phyloP scores from a whole-genome alignment of 495 filamentous ascomycete genomes.

The Zalerion maritima region DNA sequence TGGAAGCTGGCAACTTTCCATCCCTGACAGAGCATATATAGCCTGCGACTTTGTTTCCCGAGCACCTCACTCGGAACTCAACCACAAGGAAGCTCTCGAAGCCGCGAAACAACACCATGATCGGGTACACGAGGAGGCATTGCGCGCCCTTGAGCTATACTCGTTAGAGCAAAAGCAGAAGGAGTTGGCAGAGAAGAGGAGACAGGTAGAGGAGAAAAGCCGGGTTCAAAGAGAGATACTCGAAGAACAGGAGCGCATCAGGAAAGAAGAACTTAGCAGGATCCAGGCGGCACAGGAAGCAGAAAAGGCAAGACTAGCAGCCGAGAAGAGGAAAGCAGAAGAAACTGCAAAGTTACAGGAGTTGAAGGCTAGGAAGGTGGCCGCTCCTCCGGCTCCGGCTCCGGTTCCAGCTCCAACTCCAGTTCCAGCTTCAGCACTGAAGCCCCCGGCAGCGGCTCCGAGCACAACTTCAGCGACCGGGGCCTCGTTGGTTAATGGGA shows the following conservation, averaged over 20 bases:
- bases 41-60: conserved; percentile 23
- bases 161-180: conserved; percentile 29
- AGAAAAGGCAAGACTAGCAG: too few species aligned
- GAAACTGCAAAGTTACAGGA: conserved; percentile 27
- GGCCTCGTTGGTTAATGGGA: too few species aligned
- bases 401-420: conserved; percentile 17
- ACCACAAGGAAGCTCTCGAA: conserved; percentile 47
- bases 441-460: not conserved
- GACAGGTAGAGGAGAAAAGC: conserved; percentile 29
- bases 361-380: conserved; percentile 25
- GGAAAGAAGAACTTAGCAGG: conserved; percentile 26
- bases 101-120: conserved; percentile 48
- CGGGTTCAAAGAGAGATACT: conserved; percentile 22
- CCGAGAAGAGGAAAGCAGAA: conserved; percentile 26
- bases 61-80: conserved; percentile 27
- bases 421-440: not conserved
- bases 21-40: conserved; percentile 18
- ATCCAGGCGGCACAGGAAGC: too few species aligned
- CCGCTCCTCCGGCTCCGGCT: conserved; percentile 20
- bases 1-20: conserved; percentile 20
- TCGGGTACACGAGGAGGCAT: conserved; percentile 46
- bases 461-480: too few species aligned
- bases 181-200: conserved; percentile 31
- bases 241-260: conserved; percentile 39
- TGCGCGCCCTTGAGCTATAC: conserved; percentile 29